Evolutionary conservation across 2,329 filamentous ascomycete genomes (phyloP), one percentile per base, ranked within the genome.

Genomic region (Aspergillus ochraceoroseus): DNA sequence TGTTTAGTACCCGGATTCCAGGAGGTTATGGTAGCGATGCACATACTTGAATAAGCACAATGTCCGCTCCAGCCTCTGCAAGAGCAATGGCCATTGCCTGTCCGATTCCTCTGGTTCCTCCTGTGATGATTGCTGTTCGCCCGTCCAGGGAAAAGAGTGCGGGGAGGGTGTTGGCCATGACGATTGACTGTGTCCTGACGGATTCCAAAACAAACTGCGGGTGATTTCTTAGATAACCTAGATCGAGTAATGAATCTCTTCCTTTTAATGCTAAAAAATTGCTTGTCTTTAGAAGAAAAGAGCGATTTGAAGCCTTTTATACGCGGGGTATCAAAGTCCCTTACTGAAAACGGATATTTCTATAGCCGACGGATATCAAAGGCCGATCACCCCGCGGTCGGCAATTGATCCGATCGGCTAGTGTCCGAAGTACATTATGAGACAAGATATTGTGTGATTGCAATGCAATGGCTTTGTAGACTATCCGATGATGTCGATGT

Each of bases 101-200:
- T 14, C 70, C 70, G 32, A 72, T 72, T 6, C 70, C 70, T 41
- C 70, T 58, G 8, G 68, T 72, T n/a, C 68, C 68, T 14, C 70
- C 68, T 1, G 70, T 72, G 8, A 72, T 59, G 30, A 72, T 49
- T 17, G 68, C 70, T 26, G 67, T 71, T 46, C 64, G 63, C 22
- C 68, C 67, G 25, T 48, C 53, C 19, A 68, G 47, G 17, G 65
- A 68, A 46, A 68, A 68, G 13, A 68, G 52, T 15, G 59, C 61
- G 19, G 45, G 15, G 31, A 59, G 31, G 14, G 49, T 44, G 33
- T 59, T 43, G 28, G 55, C 34, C 60, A 63, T 64, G 46, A 33
- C 55, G 41, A 5, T 3, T 26, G 26, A 15, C n/a, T 48, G 19
- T 28, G 30, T 41, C 20, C 20, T 22, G 20, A 14, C 6, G 29